Evolutionary conservation across 164 flowering plant genomes (phyloP).

Genomic region (Nymphaea thermarum): DNA sequence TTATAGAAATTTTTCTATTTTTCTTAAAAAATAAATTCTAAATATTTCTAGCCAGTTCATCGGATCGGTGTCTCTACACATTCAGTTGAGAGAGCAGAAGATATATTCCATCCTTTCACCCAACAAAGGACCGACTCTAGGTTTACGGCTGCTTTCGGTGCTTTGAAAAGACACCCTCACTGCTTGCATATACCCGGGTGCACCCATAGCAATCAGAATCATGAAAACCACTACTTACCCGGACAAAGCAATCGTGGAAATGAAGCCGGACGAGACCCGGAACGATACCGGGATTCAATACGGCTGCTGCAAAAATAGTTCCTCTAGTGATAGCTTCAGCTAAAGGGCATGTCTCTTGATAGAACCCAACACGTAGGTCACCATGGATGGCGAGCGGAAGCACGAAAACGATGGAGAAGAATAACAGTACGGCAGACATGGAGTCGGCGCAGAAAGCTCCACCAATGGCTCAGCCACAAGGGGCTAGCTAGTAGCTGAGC

Average conservation of each 20-base stretch:
- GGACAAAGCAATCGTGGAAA: slow-evolving; percentile 25
- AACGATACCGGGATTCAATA: neutral
- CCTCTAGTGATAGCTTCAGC: slow-evolving; percentile 9
- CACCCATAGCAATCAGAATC: neutral
- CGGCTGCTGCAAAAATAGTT: neutral
- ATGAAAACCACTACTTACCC: slow-evolving; percentile 3
- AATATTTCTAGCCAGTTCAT: neutral
- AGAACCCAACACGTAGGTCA: slow-evolving; percentile 8
- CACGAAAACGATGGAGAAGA: neutral
- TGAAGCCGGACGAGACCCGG: slow-evolving; percentile 12
- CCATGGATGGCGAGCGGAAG: neutral
- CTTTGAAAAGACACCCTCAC: no score
- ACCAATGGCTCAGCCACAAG: neutral
- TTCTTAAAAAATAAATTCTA: neutral
- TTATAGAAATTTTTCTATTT: no score
- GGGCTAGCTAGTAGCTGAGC: neutral
- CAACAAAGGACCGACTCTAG: no score
- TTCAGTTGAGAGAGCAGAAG: no score
- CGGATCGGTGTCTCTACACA: no score
- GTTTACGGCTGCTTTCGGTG: no score
- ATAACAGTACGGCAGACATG: neutral
- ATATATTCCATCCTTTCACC: no score
- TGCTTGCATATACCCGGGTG: no score
- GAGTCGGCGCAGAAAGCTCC: neutral
- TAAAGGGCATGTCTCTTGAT: slow-evolving; percentile 9